A percentile compares a stretch with the other conserved stretches of the same genome.
These are phyloP conservation scores for Coleophoma eucalyptorum DNA, from an alignment of 2,329 filamentous ascomycete species.

Conservation along the genomic window DNA sequence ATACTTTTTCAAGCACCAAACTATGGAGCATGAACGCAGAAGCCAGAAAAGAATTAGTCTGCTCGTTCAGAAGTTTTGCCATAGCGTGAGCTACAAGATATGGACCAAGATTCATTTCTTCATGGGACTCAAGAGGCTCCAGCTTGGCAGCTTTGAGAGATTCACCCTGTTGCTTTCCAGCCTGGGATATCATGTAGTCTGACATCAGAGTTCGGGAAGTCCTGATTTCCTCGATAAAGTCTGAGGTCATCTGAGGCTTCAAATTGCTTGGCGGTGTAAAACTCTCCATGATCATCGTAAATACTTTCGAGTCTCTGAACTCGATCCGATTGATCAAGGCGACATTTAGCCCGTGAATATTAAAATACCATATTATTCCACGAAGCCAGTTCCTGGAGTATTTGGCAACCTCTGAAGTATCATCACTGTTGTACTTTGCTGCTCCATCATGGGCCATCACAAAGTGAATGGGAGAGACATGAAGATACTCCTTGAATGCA, in stretches of 20 bases:
- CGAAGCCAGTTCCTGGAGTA: slow-evolving; percentile 25
- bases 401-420: slow-evolving; percentile 8
- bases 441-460: slow-evolving; percentile 64
- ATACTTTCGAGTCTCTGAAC: slow-evolving; percentile 49
- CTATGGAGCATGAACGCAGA: slow-evolving; percentile 38
- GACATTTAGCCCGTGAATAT: slow-evolving; percentile 53
- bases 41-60: slow-evolving; percentile 24
- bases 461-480: slow-evolving; percentile 55
- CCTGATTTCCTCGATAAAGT: slow-evolving; percentile 11
- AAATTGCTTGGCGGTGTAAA: slow-evolving; percentile 13
- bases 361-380: slow-evolving; percentile 50
- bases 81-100: slow-evolving; percentile 20
- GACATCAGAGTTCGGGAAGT: slow-evolving; percentile 5
- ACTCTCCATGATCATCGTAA: slow-evolving; percentile 42
- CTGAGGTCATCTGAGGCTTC: slow-evolving; percentile 10
- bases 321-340: slow-evolving; percentile 61
- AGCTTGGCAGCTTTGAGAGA: background rate
- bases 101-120: slow-evolving; percentile 30
- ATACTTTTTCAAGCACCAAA: slow-evolving; percentile 34
- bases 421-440: background rate
- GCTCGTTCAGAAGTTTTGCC: slow-evolving; percentile 27
- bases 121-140: slow-evolving; percentile 7
- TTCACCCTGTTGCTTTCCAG: background rate
- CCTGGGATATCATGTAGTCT: background rate
- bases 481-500: slow-evolving; percentile 53